Base-by-base conservation (phyloP, 163 green algal species). In the Scenedesmus sp. region DNA sequence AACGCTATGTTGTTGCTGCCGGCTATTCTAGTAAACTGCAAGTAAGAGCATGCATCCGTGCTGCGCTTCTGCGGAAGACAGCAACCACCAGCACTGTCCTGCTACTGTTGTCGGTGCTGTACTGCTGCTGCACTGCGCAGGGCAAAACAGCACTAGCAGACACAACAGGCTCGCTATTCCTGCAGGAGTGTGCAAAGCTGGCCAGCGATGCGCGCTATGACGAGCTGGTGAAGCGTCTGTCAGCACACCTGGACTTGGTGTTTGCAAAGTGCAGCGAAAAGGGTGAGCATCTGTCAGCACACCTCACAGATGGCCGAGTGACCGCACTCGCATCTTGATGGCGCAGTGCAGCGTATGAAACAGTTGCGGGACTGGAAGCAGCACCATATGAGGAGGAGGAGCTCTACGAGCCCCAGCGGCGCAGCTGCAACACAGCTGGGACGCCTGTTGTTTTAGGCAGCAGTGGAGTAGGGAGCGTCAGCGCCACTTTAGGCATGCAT, bases 131-230 rank as follows among this genome's bases (percentile, higher is more conserved):
- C 18, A 22, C 13, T 59, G 30, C 46, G 76, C 88, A 94, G 91
- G 91, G 83, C 6, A 91, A 93, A 53, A 94, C 93, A 78, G 93
- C 94, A 5, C 85, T 96, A 5, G 94, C 91, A 26, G 92, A 95
- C 44, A 94, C 90, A 1, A 81, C 90, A 3, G 93, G 91, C 7
- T 94, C 89, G 5, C 61, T 91, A 61, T 95, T 96, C 61, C 65
- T 94, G 22, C 76, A 85, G 9, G 88, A 93, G 30, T 88, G 83
- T 70, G 44, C n/a, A 0, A 59, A 86, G 0, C 78, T 94, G 16
- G 59, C 91, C 13, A 51, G 85, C 30, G 90, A 92, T 65, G 35
- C 88, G 40, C 91, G 92, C 0, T 94, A 85, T 10, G 93, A 94
- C 10, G 85, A 93, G 73, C 94, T 92, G 49, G 73, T 96, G 18